These are phyloP conservation scores for Tillandsia fasciculata DNA, from an alignment of 176 grass and related monocot species.

Conservation along the genomic window DNA sequence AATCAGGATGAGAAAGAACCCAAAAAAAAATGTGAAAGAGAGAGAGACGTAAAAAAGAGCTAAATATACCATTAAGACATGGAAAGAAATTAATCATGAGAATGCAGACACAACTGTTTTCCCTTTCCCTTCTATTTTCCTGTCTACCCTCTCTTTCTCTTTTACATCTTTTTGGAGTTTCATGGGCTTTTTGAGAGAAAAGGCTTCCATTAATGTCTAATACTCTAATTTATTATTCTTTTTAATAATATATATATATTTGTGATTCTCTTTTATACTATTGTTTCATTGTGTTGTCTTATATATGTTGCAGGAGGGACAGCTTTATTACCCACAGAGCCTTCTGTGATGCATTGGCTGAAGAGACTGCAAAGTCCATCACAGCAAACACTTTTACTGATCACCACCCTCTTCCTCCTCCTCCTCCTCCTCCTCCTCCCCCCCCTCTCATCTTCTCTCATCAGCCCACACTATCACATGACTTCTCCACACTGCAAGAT, in stretches of 20 bases:
- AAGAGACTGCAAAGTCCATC: constrained; percentile 73
- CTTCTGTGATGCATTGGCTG: constrained; percentile 94
- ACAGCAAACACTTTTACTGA: too few relatives aligned
- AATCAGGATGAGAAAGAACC: too few relatives aligned
- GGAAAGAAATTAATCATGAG: neutral
- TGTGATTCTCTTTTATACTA: neutral
- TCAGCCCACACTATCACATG: constrained; percentile 2
- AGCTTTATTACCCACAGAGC: constrained; percentile 99
- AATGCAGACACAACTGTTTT: neutral
- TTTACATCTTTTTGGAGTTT: constrained; percentile 1
- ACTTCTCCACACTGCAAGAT: constrained; percentile 20
- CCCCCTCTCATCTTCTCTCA: constrained; percentile 17
- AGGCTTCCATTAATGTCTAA: neutral
- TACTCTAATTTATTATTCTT: neutral
- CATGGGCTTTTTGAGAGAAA: neutral
- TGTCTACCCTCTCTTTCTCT: neutral
- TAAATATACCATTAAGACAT: neutral
- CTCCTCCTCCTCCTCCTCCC: constrained; percentile 44
- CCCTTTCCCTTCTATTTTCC: neutral
- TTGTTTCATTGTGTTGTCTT: constrained; percentile 5
- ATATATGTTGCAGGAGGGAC: constrained; percentile 63
- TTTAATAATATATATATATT: neutral
- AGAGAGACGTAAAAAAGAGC: neutral
- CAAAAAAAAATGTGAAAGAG: too few relatives aligned
- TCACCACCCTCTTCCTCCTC: constrained; percentile 17